A percentile compares a stretch with the other conserved stretches of the same genome.
Conservation (phyloP, 2,329 filamentous ascomycete genomes). For the Fusarium aywerte region DNA sequence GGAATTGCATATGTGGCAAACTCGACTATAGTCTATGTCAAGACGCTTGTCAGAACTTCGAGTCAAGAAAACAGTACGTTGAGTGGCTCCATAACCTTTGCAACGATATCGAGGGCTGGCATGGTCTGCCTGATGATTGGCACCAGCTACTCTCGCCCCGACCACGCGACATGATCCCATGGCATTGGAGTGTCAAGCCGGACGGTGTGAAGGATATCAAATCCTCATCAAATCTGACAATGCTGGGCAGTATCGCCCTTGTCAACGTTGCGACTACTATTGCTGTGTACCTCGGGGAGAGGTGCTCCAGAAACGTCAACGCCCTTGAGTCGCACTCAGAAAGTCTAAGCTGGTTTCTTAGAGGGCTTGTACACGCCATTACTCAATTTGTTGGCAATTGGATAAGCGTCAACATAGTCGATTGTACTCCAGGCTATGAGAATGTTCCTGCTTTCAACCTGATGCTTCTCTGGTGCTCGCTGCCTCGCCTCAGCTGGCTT, state of each 20-base stretch:
- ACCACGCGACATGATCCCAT: constrained; percentile 26
- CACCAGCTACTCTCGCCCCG: not conserved
- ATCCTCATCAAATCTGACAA: not conserved
- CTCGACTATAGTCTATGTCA: not conserved
- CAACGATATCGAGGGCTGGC: not conserved
- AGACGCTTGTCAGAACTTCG: not conserved
- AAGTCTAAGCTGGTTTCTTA: not conserved
- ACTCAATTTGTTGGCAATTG: not conserved
- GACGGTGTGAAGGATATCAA: fast-evolving
- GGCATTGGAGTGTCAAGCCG: constrained; percentile 17
- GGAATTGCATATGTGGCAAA: not conserved
- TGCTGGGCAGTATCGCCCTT: constrained; percentile 3
- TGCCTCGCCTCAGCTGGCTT: constrained; percentile 22
- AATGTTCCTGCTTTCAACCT: not conserved
- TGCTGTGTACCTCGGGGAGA: not conserved
- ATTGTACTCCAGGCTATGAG: constrained; percentile 5
- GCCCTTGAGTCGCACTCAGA: not conserved
- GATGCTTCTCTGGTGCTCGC: constrained; percentile 12
- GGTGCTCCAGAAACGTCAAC: fast-evolving
- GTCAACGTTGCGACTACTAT: constrained; percentile 3
- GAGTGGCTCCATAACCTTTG: not conserved
- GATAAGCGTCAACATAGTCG: not conserved
- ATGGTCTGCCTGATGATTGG: constrained; percentile 1
- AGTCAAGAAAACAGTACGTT: not conserved
- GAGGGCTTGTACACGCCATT: not conserved